Evolutionary conservation across 2,329 filamentous ascomycete genomes (phyloP).

Genomic region (Colletotrichum falcatum): DNA sequence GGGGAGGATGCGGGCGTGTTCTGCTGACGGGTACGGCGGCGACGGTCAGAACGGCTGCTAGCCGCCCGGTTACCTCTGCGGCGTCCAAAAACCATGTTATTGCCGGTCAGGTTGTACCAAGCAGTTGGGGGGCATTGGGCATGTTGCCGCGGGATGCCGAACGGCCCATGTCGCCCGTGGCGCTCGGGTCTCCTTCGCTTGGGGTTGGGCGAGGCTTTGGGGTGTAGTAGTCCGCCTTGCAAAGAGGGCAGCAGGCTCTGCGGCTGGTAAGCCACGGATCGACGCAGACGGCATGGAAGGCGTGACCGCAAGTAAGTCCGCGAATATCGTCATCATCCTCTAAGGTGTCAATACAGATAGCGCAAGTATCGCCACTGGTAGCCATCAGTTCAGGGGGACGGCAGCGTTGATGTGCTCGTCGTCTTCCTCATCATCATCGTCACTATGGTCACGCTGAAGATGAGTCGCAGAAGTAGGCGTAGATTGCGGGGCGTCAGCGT

Average conservation of each 20-base stretch:
- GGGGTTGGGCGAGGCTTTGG: conserved; percentile 82
- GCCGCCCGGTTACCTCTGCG: conserved; percentile 31
- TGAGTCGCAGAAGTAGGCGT: conserved; percentile 41
- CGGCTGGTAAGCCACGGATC: conserved; percentile 97
- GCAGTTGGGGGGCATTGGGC: conserved; percentile 56
- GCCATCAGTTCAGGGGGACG: conserved; percentile 81
- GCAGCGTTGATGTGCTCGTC: conserved; percentile 88
- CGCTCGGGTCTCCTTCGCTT: conserved; percentile 54
- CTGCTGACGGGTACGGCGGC: conserved; percentile 32
- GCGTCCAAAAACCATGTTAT: conserved; percentile 37
- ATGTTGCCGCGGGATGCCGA: conserved; percentile 61
- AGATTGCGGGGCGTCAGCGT: conserved; percentile 8
- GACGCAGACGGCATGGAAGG: conserved; percentile 95
- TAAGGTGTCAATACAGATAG: conserved; percentile 93
- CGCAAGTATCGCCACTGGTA: conserved; percentile 90
- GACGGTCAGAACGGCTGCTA: conserved; percentile 31
- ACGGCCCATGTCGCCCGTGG: conserved; percentile 48
- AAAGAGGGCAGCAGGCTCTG: conserved; percentile 94
- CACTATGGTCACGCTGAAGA: conserved; percentile 58
- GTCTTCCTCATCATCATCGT: conserved; percentile 72
- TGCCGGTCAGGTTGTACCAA: conserved; percentile 52
- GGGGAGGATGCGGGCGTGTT: background rate
- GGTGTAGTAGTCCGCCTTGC: conserved; percentile 97
- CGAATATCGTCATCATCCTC: conserved; percentile 97
- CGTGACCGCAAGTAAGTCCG: conserved; percentile 94